These are phyloP conservation scores for Urostyla sp. DNA, from an alignment of 73 alveolate species.

Conservation along the genomic window DNA sequence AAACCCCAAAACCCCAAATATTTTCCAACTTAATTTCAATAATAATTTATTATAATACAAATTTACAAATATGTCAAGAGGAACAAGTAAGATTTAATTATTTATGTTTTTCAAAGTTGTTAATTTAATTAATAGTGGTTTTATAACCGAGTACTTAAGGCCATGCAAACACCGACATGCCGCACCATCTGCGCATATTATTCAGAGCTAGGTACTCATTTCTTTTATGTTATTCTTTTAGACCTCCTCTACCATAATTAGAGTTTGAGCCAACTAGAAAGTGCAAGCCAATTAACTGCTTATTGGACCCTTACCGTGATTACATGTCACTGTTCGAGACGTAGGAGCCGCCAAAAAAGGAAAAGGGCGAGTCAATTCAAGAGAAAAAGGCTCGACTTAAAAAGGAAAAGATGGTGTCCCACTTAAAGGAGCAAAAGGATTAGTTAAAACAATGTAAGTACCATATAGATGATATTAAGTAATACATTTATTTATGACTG, in stretches of 20 bases:
- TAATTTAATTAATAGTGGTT: too few species aligned
- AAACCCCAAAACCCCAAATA: too few species aligned
- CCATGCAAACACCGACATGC: conserved; percentile 87
- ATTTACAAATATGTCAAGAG: too few species aligned
- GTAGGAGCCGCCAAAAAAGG: conserved; percentile 72
- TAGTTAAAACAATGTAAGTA: conserved; percentile 74
- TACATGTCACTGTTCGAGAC: conserved; percentile 77
- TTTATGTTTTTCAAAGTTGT: too few species aligned
- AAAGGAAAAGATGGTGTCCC: conserved; percentile 70
- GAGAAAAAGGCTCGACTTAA: conserved; percentile 66
- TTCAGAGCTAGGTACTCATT: conserved; percentile 78
- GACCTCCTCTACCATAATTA: conserved; percentile 84
- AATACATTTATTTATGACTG: not conserved
- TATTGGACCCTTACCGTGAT: conserved; percentile 77
- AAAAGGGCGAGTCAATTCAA: conserved; percentile 61
- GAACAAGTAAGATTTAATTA: too few species aligned
- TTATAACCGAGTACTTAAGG: too few species aligned
- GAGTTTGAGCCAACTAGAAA: conserved; percentile 70
- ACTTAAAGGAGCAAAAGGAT: conserved; percentile 70
- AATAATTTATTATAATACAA: too few species aligned
- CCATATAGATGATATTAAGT: conserved; percentile 5
- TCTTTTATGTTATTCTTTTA: not conserved
- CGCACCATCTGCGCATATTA: conserved; percentile 90
- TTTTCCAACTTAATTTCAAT: too few species aligned
- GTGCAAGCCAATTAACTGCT: conserved; percentile 72